These are phyloP conservation scores for Xylaria telfairii DNA, from an alignment of 495 filamentous ascomycete species.

Conservation along the genomic window DNA sequence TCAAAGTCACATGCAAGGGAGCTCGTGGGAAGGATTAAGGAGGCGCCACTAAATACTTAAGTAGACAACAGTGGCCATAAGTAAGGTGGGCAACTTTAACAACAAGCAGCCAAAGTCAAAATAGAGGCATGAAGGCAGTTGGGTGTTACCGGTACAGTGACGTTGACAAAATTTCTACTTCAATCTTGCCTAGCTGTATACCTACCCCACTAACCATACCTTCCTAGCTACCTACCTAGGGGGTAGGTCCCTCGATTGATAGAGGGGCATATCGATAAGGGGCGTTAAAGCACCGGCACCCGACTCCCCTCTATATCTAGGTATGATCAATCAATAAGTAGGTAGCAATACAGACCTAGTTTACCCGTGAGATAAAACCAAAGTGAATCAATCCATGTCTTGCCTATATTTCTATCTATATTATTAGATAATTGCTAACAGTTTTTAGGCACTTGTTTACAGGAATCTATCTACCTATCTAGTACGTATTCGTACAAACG, in stretches of 20 bases:
- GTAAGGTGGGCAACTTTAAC: background rate
- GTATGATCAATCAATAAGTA: too few relatives aligned
- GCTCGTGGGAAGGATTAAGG: background rate
- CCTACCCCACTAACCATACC: too few relatives aligned
- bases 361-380: background rate
- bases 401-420: background rate
- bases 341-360: too few relatives aligned
- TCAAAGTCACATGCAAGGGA: background rate
- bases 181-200: background rate
- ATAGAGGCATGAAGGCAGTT: background rate
- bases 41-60: background rate
- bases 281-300: background rate
- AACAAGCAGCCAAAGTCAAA: background rate
- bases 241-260: background rate
- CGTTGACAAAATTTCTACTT: background rate
- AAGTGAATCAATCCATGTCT: background rate
- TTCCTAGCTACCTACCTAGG: too few relatives aligned
- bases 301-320: too few relatives aligned
- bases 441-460: too few relatives aligned
- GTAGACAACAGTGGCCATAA: background rate
- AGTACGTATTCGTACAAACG: background rate
- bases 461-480: too few relatives aligned
- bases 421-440: background rate
- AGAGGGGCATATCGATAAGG: conserved; percentile 30
- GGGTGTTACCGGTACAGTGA: background rate